phyloP scores from a whole-genome alignment of 768 basidiomycete genomes.

The Rhodotorula paludigena region DNA sequence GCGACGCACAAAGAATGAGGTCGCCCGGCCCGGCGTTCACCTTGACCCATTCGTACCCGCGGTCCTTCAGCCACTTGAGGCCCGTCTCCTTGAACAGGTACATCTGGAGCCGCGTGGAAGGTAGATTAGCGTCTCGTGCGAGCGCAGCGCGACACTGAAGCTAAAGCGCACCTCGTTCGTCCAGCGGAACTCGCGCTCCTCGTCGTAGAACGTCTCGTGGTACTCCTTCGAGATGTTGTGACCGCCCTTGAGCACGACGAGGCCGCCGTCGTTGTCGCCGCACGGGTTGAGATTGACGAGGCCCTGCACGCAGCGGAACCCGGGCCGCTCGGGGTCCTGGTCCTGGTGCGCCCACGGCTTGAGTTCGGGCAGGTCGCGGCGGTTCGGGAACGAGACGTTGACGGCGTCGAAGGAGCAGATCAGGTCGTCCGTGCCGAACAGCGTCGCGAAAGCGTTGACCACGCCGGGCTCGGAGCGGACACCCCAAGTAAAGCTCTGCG shows the following conservation, averaged over 20 bases:
- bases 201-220: slow-evolving; percentile 32
- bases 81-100: slow-evolving; percentile 38
- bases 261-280: slow-evolving; percentile 44
- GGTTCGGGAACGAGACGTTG: slow-evolving; percentile 19
- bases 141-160: not conserved
- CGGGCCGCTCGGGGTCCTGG: slow-evolving; percentile 28
- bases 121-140: too few species aligned
- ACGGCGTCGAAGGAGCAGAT: not conserved
- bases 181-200: not conserved
- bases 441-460: slow-evolving; percentile 36
- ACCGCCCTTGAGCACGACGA: slow-evolving; percentile 37
- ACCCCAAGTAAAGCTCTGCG: slow-evolving; percentile 35
- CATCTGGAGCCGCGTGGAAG: not conserved
- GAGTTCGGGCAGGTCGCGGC: not conserved
- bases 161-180: not conserved
- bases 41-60: slow-evolving; percentile 45
- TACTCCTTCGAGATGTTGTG: slow-evolving; percentile 37
- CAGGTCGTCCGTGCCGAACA: slow-evolving; percentile 31
- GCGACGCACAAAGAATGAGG: slow-evolving; percentile 45
- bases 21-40: slow-evolving; percentile 44
- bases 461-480: slow-evolving; percentile 39
- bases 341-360: slow-evolving; percentile 39
- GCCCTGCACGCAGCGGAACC: slow-evolving; percentile 37
- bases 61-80: slow-evolving; percentile 44
- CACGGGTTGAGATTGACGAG: slow-evolving; percentile 41